A percentile compares a stretch with the other conserved stretches of the same genome.
Evolutionary conservation across 2,329 filamentous ascomycete species (phyloP).

Genomic region (Pseudogymnoascus sp.): DNA sequence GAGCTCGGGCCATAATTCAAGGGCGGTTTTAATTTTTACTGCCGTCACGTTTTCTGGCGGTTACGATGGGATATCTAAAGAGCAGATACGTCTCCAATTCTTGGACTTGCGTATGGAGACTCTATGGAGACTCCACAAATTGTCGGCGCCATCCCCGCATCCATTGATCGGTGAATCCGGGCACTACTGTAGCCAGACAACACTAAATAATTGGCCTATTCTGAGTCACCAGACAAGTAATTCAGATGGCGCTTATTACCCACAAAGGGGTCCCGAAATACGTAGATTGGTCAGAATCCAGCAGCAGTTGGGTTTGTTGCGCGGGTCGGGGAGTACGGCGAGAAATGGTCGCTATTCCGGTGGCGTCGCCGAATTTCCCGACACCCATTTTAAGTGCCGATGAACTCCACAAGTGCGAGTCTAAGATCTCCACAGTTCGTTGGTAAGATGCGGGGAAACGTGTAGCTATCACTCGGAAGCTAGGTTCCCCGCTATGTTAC

Average conservation of each 20-base stretch:
- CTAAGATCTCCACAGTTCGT: background rate
- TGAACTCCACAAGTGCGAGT: background rate
- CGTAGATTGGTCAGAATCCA: too few species aligned
- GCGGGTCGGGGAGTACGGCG: background rate
- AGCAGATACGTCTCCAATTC: background rate
- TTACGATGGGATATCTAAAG: background rate
- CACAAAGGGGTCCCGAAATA: too few species aligned
- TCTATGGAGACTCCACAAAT: background rate
- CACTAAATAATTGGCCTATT: too few species aligned
- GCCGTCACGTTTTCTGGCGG: background rate
- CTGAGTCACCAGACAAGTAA: too few species aligned
- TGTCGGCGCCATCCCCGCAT: background rate
- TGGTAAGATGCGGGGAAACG: background rate
- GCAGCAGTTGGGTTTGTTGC: background rate
- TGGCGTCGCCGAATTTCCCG: background rate
- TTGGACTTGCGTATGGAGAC: background rate
- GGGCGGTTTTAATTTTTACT: background rate
- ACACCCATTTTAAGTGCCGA: background rate
- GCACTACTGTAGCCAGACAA: too few species aligned
- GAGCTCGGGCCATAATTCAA: background rate
- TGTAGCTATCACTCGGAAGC: background rate
- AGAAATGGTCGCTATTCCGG: background rate
- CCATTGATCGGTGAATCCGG: too few species aligned
- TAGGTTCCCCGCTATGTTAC: background rate
- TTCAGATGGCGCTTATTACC: too few species aligned